Evolutionary conservation across 2,329 filamentous ascomycete species (phyloP), one percentile per base, ranked within the genome.

Genomic region (Hirsutella thompsonii): DNA sequence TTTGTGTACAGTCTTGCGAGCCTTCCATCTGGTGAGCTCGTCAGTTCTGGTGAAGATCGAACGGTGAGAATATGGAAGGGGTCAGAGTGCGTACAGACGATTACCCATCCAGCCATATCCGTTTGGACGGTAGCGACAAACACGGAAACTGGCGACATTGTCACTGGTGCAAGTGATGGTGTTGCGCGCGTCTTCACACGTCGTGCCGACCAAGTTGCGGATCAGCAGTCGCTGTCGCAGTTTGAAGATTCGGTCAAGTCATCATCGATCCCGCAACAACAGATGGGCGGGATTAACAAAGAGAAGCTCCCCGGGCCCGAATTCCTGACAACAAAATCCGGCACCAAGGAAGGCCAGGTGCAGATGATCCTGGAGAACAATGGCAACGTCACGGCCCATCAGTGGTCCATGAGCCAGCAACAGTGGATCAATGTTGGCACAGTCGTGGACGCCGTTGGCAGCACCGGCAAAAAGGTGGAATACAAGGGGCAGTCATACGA

Each of bases 331-430:
- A 76, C 75, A 42, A 89, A 88, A 50, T 77, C 79, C 0, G 92
- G 92, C 3, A 92, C 85, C n/a, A 94, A 94, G 61, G 92, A 98
- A 48, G 92, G 92, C 0, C 90, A 98, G 56, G 83, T 94, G 5
- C 82, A 93, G 53, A 93, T 94, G 78, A 90, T 95, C 52, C 77
- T 75, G 44, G 83, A 94, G 57, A 66, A 74, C 8, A 81, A 94
- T 53, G 87, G 87, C 36, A 85, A 77, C 39, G 72, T 95, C 23
- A 87, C 83, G 4, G 88, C 89, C 8, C 86, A 96, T 56, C 80
- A 85, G 46, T 96, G 90, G 90, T 93, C 89, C 11, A 63, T 64
- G 47, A 61, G 67, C 47, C 70, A 81, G 46, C 70, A 77, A 39
- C 70, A 88, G 56, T 95, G 89, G 89, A 69, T 87, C 43, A 83